Conservation (phyloP, 164 flowering plant genomes). For the Magnolia kwangsiensis region DNA sequence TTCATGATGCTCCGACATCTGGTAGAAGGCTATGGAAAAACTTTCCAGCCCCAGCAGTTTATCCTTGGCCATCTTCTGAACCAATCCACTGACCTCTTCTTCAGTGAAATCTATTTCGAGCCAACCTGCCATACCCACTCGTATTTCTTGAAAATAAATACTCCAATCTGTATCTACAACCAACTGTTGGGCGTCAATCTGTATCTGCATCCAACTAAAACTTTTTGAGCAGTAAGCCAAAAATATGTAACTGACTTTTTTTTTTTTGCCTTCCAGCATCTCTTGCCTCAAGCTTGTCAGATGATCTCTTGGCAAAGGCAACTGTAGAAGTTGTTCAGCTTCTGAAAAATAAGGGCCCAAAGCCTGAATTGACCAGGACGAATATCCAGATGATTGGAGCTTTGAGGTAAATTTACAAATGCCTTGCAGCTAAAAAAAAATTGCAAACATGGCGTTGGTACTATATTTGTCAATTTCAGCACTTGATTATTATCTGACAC, state of each 20-base stretch:
- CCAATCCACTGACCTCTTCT: too few relatives aligned
- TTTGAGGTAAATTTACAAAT: slow-evolving; percentile 49
- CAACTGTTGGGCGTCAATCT: neutral
- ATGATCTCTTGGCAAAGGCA: slow-evolving; percentile 86
- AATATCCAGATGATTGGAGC: slow-evolving; percentile 99
- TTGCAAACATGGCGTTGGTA: neutral
- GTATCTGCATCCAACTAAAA: too few relatives aligned
- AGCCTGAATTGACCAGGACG: slow-evolving; percentile 80
- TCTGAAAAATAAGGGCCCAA: slow-evolving; percentile 56
- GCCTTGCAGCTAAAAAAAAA: neutral
- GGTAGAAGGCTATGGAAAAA: too few relatives aligned
- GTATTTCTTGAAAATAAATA: too few relatives aligned
- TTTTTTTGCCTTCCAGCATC: slow-evolving; percentile 49
- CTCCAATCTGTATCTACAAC: neutral
- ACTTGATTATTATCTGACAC: too few relatives aligned
- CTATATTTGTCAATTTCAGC: too few relatives aligned
- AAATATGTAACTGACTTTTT: neutral
- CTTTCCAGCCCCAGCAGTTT: too few relatives aligned
- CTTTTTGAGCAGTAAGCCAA: neutral
- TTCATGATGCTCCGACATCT: too few relatives aligned
- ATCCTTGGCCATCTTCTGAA: too few relatives aligned
- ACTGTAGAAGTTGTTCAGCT: slow-evolving; percentile 73
- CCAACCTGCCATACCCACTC: too few relatives aligned
- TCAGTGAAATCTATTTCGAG: too few relatives aligned
- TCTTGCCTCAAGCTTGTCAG: slow-evolving; percentile 89